These are phyloP conservation scores for Thraustotheca clavata DNA, from an alignment of 352 stramenopile species.

Conservation along the genomic window DNA sequence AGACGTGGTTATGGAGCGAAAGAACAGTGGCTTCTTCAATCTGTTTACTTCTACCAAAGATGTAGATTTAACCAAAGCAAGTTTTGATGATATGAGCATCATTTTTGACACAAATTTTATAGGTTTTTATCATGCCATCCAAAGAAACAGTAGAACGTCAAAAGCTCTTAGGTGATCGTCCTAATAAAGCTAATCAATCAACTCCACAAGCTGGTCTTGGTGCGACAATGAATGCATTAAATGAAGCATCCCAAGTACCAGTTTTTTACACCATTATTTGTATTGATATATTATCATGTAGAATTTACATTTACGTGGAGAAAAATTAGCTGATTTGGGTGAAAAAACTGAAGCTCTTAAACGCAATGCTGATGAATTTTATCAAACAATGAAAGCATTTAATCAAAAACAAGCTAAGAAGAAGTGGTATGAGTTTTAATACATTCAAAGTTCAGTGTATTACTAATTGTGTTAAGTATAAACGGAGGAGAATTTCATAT, in stretches of 20 bases:
- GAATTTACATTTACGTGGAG: slow-evolving; percentile 62
- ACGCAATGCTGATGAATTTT: slow-evolving; percentile 72
- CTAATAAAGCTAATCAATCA: slow-evolving; percentile 23
- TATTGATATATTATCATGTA: slow-evolving; percentile 21
- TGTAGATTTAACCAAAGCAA: slow-evolving; percentile 49
- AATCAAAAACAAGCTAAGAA: slow-evolving; percentile 80
- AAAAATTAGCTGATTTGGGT: slow-evolving; percentile 62
- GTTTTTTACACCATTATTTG: neutral
- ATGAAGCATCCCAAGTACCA: slow-evolving; percentile 57
- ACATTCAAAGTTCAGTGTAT: neutral
- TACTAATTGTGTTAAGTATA: no score
- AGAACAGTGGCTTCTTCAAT: slow-evolving; percentile 51
- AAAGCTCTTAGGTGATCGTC: slow-evolving; percentile 45
- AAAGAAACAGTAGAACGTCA: slow-evolving; percentile 45
- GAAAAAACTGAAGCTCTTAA: slow-evolving; percentile 82
- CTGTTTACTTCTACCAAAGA: slow-evolving; percentile 52
- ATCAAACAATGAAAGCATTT: slow-evolving; percentile 77
- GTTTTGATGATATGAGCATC: neutral
- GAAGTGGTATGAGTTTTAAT: slow-evolving; percentile 79
- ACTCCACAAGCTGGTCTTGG: slow-evolving; percentile 28
- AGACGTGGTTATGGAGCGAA: slow-evolving; percentile 26
- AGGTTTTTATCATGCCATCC: slow-evolving; percentile 55
- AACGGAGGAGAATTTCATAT: no score
- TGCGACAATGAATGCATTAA: slow-evolving; percentile 50
- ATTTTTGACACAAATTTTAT: neutral